These are phyloP conservation scores for Colletotrichum sp. DNA, from an alignment of 2,329 filamentous ascomycete genomes.

Conservation along the genomic window DNA sequence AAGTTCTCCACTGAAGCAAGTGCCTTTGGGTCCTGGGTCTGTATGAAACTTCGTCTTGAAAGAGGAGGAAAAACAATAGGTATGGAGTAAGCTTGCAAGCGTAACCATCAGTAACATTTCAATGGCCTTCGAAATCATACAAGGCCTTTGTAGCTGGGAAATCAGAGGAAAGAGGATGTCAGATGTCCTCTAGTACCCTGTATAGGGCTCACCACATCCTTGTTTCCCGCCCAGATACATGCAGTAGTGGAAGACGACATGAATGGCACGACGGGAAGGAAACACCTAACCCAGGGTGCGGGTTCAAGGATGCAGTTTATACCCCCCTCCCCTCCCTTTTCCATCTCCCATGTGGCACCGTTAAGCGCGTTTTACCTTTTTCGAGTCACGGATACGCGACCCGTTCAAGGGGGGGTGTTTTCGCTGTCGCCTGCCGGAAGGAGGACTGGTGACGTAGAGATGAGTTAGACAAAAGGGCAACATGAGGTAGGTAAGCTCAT, in stretches of 20 bases:
- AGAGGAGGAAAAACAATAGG: neutral
- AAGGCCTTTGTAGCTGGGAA: neutral
- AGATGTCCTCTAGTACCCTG: neutral
- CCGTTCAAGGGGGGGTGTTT: neutral
- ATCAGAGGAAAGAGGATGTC: neutral
- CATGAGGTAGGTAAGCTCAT: neutral
- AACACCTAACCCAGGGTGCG: neutral
- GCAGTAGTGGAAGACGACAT: neutral
- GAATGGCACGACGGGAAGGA: neutral
- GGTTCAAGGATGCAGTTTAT: neutral
- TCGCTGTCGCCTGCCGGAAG: neutral
- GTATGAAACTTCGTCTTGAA: neutral
- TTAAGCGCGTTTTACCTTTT: neutral
- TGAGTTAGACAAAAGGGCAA: neutral
- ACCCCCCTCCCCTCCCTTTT: neutral
- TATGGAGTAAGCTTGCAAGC: neutral
- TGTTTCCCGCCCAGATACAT: neutral
- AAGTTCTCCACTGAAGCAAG: neutral
- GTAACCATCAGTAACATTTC: neutral
- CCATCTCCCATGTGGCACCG: neutral
- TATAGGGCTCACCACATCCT: neutral
- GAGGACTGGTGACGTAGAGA: conserved; percentile 2
- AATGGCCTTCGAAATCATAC: neutral
- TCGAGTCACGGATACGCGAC: neutral
- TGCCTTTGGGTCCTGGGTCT: neutral